These are phyloP conservation scores for Retiboletus flavoniger DNA, from an alignment of 1,284 basidiomycete species.

Conservation along the genomic window DNA sequence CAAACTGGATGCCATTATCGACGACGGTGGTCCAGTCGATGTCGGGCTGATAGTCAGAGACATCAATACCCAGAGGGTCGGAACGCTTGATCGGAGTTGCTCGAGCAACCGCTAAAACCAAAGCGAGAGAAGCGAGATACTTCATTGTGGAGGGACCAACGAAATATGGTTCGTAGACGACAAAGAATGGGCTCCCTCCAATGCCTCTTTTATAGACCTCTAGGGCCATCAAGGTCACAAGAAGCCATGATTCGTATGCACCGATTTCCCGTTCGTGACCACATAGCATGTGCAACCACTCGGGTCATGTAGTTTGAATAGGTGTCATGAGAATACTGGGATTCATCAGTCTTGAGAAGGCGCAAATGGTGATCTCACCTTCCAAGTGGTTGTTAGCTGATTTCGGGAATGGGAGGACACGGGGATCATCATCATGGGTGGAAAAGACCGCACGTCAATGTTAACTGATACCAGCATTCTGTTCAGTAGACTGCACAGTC, in stretches of 20 bases:
- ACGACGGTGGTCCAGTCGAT: constrained; percentile 56
- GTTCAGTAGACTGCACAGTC: not conserved
- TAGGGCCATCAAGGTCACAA: not conserved
- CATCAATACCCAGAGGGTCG: constrained; percentile 50
- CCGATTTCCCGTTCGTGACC: constrained; percentile 2
- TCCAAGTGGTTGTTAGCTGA: not conserved
- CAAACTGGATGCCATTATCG: constrained; percentile 58
- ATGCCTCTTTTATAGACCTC: constrained; percentile 14
- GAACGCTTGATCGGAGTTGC: constrained; percentile 35
- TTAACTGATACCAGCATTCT: not conserved
- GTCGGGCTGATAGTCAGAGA: constrained; percentile 53
- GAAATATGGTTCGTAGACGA: not conserved
- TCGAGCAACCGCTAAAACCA: constrained; percentile 15
- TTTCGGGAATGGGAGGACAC: not conserved
- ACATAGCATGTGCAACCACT: constrained; percentile 17
- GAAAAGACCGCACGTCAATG: not conserved
- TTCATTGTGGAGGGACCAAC: constrained; percentile 18
- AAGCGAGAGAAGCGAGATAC: constrained; percentile 14
- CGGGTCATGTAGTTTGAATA: constrained; percentile 5
- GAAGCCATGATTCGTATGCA: not conserved
- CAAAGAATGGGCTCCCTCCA: not conserved
- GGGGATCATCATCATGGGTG: not conserved
- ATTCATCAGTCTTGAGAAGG: not conserved
- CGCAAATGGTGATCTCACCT: not conserved
- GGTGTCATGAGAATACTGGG: constrained; percentile 13